Conservation (phyloP, 768 basidiomycete genomes). For the Boletellus emodensis region DNA sequence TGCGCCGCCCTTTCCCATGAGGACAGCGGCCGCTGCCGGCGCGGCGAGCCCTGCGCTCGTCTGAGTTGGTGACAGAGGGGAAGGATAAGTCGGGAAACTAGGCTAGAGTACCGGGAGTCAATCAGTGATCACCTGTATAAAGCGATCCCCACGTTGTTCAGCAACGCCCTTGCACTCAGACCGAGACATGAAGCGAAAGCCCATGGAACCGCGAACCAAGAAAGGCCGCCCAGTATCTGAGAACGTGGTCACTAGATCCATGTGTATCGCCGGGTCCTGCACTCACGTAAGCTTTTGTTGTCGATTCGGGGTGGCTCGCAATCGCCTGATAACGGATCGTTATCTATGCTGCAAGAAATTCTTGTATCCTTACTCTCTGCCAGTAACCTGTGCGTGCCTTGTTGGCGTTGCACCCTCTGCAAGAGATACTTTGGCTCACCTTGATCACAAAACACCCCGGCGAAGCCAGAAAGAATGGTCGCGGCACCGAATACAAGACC, state of each 20-base stretch:
- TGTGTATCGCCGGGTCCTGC: background rate
- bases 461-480: slow-evolving; percentile 38
- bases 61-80: slow-evolving; percentile 36
- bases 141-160: slow-evolving; percentile 24
- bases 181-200: slow-evolving; percentile 47
- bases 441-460: slow-evolving; percentile 50
- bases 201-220: slow-evolving; percentile 56
- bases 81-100: slow-evolving; percentile 51
- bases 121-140: too few species aligned
- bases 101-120: slow-evolving; percentile 31
- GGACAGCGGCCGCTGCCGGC: slow-evolving; percentile 43
- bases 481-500: slow-evolving; percentile 42
- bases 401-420: background rate
- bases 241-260: background rate
- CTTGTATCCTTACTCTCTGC: slow-evolving; percentile 38
- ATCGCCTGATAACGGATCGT: slow-evolving; percentile 36
- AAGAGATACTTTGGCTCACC: slow-evolving; percentile 22
- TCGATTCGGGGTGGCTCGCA: slow-evolving; percentile 46
- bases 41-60: slow-evolving; percentile 43
- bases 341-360: background rate
- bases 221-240: slow-evolving; percentile 54
- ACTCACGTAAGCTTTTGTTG: slow-evolving; percentile 48
- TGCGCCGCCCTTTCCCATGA: slow-evolving; percentile 45
- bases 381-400: slow-evolving; percentile 39
- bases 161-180: slow-evolving; percentile 37